Percentiles rank a stretch among this genome's conserved stretches.
Evolutionary conservation across 2,329 filamentous ascomycete species (phyloP).

Genomic region (Pyricularia sp.): DNA sequence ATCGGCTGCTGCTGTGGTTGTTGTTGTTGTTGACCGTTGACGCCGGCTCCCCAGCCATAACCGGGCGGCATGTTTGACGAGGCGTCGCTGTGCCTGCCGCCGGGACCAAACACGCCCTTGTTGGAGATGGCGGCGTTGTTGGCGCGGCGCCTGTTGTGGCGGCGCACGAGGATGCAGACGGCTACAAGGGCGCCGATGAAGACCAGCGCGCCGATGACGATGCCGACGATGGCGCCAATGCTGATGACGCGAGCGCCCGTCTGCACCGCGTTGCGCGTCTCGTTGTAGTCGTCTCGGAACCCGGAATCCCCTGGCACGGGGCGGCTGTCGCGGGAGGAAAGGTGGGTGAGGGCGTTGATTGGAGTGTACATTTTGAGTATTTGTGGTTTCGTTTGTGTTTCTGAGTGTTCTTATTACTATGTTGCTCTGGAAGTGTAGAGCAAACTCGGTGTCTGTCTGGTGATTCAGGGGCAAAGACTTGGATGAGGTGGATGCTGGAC

Average conservation of each 20-base stretch:
- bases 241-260: background rate
- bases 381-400: background rate
- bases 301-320: background rate
- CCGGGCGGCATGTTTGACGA: background rate
- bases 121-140: background rate
- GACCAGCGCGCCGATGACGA: constrained; percentile 1
- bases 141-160: background rate
- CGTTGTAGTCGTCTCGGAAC: background rate
- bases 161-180: background rate
- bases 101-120: background rate
- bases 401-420: background rate
- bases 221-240: constrained; percentile 5
- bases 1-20: background rate
- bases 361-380: background rate
- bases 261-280: background rate
- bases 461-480: too few relatives aligned
- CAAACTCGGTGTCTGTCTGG: too few relatives aligned
- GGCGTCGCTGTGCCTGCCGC: background rate
- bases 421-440: too few relatives aligned
- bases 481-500: too few relatives aligned
- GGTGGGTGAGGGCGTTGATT: background rate
- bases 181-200: background rate
- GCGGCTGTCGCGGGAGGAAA: background rate
- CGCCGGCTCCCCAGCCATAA: background rate
- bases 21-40: background rate